These are phyloP conservation scores for Cardamine chenopodiifolia DNA, from an alignment of 345 rosid species.

Conservation along the genomic window DNA sequence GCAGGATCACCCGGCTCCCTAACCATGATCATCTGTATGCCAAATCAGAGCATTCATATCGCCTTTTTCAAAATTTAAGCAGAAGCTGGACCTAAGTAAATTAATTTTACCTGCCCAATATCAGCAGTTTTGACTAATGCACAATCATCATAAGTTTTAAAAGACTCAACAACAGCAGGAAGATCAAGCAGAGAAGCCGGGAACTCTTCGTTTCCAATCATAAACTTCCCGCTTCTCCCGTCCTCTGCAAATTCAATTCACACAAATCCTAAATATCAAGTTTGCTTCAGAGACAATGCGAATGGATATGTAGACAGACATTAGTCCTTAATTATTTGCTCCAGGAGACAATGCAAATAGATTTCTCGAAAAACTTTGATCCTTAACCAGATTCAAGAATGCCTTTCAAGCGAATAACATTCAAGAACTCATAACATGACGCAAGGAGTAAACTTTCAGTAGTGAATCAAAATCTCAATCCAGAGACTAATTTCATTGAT, in stretches of 20 bases:
- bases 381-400: conserved; percentile 18
- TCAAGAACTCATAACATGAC: neutral
- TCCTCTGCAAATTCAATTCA: conserved; percentile 60
- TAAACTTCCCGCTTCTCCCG: conserved; percentile 83
- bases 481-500: neutral
- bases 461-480: neutral
- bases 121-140: conserved; percentile 90
- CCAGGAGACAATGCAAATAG: too few relatives aligned
- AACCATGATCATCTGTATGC: conserved; percentile 86
- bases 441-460: conserved; percentile 10
- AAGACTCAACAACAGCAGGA: conserved; percentile 92
- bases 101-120: conserved; percentile 74
- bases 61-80: neutral
- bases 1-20: conserved; percentile 80
- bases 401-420: neutral
- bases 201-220: conserved; percentile 69
- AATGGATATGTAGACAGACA: too few relatives aligned
- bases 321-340: too few relatives aligned
- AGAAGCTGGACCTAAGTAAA: neutral
- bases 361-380: too few relatives aligned
- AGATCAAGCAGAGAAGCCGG: conserved; percentile 87
- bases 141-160: conserved; percentile 86
- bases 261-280: neutral
- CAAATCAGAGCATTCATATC: conserved; percentile 11
- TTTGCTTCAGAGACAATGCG: neutral